Percentiles rank a stretch among this genome's conserved stretches.
phyloP scores from a whole-genome alignment of 768 basidiomycete species.

The Amanita pseudoporphyria region DNA sequence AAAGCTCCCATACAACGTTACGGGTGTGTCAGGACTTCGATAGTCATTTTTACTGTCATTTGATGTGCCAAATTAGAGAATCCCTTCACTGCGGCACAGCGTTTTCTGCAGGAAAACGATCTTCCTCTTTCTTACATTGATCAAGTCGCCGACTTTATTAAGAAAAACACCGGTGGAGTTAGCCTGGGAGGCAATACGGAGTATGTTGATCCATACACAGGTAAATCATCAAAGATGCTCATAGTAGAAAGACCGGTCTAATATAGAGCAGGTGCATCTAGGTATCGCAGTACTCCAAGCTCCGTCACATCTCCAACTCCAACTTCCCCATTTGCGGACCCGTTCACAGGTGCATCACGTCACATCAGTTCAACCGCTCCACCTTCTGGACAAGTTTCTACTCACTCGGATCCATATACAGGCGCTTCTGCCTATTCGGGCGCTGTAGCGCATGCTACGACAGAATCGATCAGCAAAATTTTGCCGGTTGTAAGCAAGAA shows the following conservation, averaged over 20 bases:
- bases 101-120: conserved; percentile 77
- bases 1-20: conserved; percentile 91
- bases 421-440: conserved; percentile 57
- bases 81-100: conserved; percentile 81
- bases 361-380: conserved; percentile 34
- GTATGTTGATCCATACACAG: conserved; percentile 87
- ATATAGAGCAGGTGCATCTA: conserved; percentile 40
- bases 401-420: conserved; percentile 58
- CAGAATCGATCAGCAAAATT: conserved; percentile 20
- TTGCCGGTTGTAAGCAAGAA: conserved; percentile 39
- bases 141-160: conserved; percentile 87
- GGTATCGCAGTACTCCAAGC: conserved; percentile 41
- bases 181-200: conserved; percentile 51
- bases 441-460: conserved; percentile 6
- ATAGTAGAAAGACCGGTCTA: conserved; percentile 8
- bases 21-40: conserved; percentile 38
- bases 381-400: conserved; percentile 22
- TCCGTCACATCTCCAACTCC: conserved; percentile 20
- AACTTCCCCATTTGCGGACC: conserved; percentile 43
- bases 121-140: conserved; percentile 78
- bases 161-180: conserved; percentile 80
- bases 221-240: conserved; percentile 24
- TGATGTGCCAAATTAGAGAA: conserved; percentile 53
- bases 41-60: conserved; percentile 2
- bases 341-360: conserved; percentile 64